A percentile compares a stretch with the other conserved stretches of the same genome.
These are phyloP conservation scores for Drechslerella stenobrocha DNA, from an alignment of 2,329 filamentous ascomycete genomes.

Conservation along the genomic window DNA sequence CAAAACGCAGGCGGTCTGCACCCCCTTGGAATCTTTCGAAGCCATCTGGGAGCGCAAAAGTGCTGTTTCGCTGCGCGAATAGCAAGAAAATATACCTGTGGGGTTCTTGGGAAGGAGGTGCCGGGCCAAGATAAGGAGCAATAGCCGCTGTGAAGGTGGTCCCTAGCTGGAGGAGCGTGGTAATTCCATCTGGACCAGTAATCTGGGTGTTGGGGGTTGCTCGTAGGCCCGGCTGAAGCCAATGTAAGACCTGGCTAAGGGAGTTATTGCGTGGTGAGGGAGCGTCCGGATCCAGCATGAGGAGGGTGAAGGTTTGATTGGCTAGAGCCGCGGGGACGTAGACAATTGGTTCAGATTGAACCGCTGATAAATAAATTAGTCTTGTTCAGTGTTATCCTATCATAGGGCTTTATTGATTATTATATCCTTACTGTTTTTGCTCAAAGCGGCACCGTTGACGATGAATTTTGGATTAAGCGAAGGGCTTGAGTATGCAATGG, in stretches of 20 bases:
- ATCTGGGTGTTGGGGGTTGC: conserved; percentile 24
- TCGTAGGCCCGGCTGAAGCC: conserved; percentile 36
- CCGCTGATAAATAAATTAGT: conserved; percentile 11
- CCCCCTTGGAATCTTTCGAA: conserved; percentile 35
- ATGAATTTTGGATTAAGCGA: too few relatives aligned
- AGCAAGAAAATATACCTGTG: conserved; percentile 47
- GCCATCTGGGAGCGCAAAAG: conserved; percentile 20
- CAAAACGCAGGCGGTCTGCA: conserved; percentile 24
- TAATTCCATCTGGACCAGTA: conserved; percentile 7
- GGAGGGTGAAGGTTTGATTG: conserved; percentile 28
- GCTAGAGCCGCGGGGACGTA: conserved; percentile 23
- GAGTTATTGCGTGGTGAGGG: conserved; percentile 36
- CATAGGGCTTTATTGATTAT: too few relatives aligned
- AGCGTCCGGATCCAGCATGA: conserved; percentile 46
- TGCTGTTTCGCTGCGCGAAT: conserved; percentile 26
- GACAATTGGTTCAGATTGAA: conserved; percentile 25
- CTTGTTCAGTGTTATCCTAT: too few relatives aligned
- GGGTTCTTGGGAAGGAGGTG: conserved; percentile 31
- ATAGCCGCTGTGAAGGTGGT: conserved; percentile 27
- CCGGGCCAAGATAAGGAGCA: conserved; percentile 28
- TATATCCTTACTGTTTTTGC: too few relatives aligned
- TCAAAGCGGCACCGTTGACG: too few relatives aligned
- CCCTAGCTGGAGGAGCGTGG: conserved; percentile 23
- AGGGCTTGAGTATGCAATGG: too few relatives aligned
- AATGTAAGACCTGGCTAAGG: conserved; percentile 36